phyloP scores from a whole-genome alignment of 352 stramenopile genomes.

The Pseudoperonospora humuli region DNA sequence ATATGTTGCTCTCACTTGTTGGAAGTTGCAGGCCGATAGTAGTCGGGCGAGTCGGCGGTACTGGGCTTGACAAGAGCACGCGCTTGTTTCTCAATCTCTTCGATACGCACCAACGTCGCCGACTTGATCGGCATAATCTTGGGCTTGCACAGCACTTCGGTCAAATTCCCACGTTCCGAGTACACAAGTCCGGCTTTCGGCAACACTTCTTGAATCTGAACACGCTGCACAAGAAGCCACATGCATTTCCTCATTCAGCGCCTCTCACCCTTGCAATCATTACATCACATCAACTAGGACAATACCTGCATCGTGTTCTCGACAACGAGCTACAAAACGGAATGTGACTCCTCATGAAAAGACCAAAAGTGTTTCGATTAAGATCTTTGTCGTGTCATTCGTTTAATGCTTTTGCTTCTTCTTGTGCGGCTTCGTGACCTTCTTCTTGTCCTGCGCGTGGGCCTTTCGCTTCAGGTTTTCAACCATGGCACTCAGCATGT shows the following conservation, averaged over 20 bases:
- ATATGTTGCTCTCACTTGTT: too few species aligned
- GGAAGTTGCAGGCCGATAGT: constrained; percentile 12
- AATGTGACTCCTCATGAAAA: too few species aligned
- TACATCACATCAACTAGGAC: too few species aligned
- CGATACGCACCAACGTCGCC: constrained; percentile 72
- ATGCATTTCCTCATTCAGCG: too few species aligned
- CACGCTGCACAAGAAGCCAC: too few species aligned
- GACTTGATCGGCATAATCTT: constrained; percentile 89
- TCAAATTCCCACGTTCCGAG: constrained; percentile 81
- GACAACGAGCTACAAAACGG: too few species aligned
- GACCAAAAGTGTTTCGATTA: too few species aligned
- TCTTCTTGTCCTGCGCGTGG: constrained; percentile 32
- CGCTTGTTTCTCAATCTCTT: constrained; percentile 78
- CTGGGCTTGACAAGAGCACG: constrained; percentile 26
- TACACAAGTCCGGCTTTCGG: constrained; percentile 86
- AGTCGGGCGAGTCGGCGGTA: constrained; percentile 12
- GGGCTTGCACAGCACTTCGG: constrained; percentile 82
- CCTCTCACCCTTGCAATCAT: too few species aligned
- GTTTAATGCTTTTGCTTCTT: too few species aligned
- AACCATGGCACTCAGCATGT: constrained; percentile 58
- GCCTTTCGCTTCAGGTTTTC: constrained; percentile 82
- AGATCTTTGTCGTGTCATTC: background rate
- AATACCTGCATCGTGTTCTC: too few species aligned
- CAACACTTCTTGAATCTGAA: constrained; percentile 80
- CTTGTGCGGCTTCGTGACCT: constrained; percentile 54